phyloP scores from a whole-genome alignment of 2,329 filamentous ascomycete genomes.

The Fusarium fujikuroi region DNA sequence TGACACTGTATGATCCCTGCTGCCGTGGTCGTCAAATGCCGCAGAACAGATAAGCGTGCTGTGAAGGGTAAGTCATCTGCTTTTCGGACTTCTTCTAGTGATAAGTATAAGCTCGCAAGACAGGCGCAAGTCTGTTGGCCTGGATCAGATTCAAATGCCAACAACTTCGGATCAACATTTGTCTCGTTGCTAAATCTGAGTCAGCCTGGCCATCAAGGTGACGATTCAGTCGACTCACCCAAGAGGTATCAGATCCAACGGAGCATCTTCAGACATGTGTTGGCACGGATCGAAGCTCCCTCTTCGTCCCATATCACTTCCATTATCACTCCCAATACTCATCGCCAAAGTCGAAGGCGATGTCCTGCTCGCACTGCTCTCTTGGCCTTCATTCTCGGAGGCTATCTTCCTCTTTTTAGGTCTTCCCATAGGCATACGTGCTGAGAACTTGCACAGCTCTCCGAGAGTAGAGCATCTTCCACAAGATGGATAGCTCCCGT shows the following conservation, averaged over 20 bases:
- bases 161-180: slow-evolving; percentile 24
- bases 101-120: slow-evolving; percentile 40
- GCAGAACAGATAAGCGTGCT: slow-evolving; percentile 26
- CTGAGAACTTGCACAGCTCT: slow-evolving; percentile 39
- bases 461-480: slow-evolving; percentile 27
- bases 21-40: slow-evolving; percentile 30
- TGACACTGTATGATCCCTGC: slow-evolving; percentile 32
- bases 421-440: slow-evolving; percentile 40
- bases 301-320: slow-evolving; percentile 11
- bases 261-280: slow-evolving; percentile 14
- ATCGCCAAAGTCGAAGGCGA: slow-evolving; percentile 17
- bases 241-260: slow-evolving; percentile 13
- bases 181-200: slow-evolving; percentile 27
- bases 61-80: slow-evolving; percentile 34
- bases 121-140: slow-evolving; percentile 37
- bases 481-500: slow-evolving; percentile 38
- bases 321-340: slow-evolving; percentile 13
- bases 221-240: slow-evolving; percentile 17
- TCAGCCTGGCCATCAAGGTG: slow-evolving; percentile 15
- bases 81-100: slow-evolving; percentile 39
- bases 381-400: slow-evolving; percentile 8
- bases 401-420: slow-evolving; percentile 41
- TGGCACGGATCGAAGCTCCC: slow-evolving; percentile 25
- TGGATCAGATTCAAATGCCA: slow-evolving; percentile 12
- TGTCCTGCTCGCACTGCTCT: slow-evolving; percentile 12